Evolutionary conservation across 1,139 yeast genomes (phyloP), one percentile per base, ranked within the genome.

Genomic region (Blastobotrys illinoisensis): DNA sequence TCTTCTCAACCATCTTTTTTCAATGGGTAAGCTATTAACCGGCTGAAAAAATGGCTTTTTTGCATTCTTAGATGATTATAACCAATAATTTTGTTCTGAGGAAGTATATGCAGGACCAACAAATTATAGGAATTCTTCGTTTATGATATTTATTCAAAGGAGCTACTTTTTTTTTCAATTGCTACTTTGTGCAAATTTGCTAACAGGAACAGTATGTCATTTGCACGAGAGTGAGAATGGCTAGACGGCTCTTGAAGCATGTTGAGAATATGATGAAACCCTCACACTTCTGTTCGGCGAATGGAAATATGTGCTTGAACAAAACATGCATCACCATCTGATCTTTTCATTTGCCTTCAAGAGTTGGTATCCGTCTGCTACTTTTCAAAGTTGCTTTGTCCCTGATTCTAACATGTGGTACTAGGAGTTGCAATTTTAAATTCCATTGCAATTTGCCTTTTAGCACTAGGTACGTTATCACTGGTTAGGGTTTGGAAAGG

Each of bases 241-340:
- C 32, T 26, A 11, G 32, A 26, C 13, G 9, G 11, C 32, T 26
- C 13, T 36, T 53, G 53, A 51, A 50, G 54, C 6, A n/a, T 32
- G 32, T 14, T 45, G 52, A 45, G n/a, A 26, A 46, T 51, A 44
- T 54, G 52, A 49, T 52, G 54, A 55, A 53, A 49, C 44, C 54
- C 50, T 56, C 71, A 71, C 71, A 69, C 67, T 65, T 67, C 67
- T 65, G 72, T 71, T 82, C 78, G 83, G 88, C 79, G 88, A 83
- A 71, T 70, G 59, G 62, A 63, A 67, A 65, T 68, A 71, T 74
- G 77, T 72, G 75, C 86, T 79, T 24, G 72, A 82, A 79, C 78
- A 74, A 71, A 81, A 68, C 93, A 86, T 86, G 95, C 95, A 86
- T 85, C 93, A 86, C 95, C 95, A 86, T 84, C 93, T 86, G 93